Percentiles rank a stretch among this genome's conserved stretches.
phyloP scores from a whole-genome alignment of 345 rosid genomes.

The Erysimum cheiranthoides region DNA sequence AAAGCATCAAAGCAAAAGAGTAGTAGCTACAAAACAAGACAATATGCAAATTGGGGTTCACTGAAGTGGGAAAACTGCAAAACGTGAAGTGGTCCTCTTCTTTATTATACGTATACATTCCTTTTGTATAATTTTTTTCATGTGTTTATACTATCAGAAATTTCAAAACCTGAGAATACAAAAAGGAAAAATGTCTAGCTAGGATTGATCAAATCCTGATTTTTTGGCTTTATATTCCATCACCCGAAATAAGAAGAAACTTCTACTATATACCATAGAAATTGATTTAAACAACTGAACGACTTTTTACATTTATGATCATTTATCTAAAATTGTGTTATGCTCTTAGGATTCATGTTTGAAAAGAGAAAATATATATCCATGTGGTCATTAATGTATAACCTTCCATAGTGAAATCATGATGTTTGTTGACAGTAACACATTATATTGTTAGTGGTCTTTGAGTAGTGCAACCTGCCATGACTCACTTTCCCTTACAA shows the following conservation, averaged over 20 bases:
- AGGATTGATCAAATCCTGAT: neutral
- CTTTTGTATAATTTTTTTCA: conserved; percentile 12
- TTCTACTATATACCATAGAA: neutral
- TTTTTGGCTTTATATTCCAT: neutral
- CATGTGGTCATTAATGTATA: conserved; percentile 27
- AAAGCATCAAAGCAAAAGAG: conserved; percentile 36
- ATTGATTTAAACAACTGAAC: neutral
- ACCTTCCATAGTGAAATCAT: conserved; percentile 38
- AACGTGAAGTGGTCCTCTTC: conserved; percentile 36
- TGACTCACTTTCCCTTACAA: conserved; percentile 35
- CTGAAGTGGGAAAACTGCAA: conserved; percentile 20
- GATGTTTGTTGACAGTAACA: conserved; percentile 43
- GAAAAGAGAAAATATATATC: conserved; percentile 1
- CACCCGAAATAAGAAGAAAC: neutral
- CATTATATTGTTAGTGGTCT: conserved; percentile 40
- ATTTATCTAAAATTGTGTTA: neutral
- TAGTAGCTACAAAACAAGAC: conserved; percentile 41
- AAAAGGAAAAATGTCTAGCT: neutral
- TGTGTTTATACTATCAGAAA: neutral
- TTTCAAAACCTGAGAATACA: too few relatives aligned
- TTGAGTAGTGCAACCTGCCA: conserved; percentile 49
- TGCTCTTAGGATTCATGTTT: conserved; percentile 18
- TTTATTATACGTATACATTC: neutral
- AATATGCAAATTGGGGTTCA: conserved; percentile 9
- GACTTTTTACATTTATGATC: neutral